Evolutionary conservation across 805 yeast genomes (phyloP), one percentile per base, ranked within the genome.

Genomic region (Ogataea methanolica): DNA sequence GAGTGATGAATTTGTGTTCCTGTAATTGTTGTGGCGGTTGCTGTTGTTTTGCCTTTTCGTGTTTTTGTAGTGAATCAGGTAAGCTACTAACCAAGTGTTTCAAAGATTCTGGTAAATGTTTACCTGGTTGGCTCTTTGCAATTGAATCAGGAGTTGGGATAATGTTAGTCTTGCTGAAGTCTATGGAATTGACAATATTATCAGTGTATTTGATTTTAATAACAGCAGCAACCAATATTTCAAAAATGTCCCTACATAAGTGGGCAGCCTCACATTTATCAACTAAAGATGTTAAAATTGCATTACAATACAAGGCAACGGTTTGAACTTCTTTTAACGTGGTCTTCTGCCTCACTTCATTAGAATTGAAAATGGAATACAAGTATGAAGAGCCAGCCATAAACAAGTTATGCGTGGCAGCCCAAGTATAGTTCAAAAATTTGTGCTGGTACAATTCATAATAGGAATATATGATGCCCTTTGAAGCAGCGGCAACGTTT

Each of bases 351-450:
- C 84, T 63, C 2, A 76, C 79, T 41, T 73, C 75, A n/a, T 72
- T 72, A 35, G 87, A 79, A 61, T 85, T 85, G 62, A 86, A 89
- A 14, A 88, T 72, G 1, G 90, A 78, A 61, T 86, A 89, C 39
- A 90, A 69, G 56, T 81, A 89, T 1, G 96, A 85, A 26, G 92
- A 85, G 0, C 96, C 95, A 0, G 96, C 91, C 85, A 87, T 84
- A 61, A 88, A 88, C 45, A 88, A 70, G 61, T 88, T 89, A 63
- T 89, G 96, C 3, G 88, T 91, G 0, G 95, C 94, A 2, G 90
- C 91, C 97, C 97, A 90, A 0, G 96, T 88, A 65, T 87, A 90
- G 63, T 88, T 88, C 50, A 89, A 75, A 41, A 78, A 71, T 56
- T 77, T 78, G 29, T 73, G 73, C n/a, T 70, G 63, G 54, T 76